Evolutionary conservation across 768 basidiomycete genomes (phyloP), one percentile per base, ranked within the genome.

Genomic region (Lyophyllum semitale): DNA sequence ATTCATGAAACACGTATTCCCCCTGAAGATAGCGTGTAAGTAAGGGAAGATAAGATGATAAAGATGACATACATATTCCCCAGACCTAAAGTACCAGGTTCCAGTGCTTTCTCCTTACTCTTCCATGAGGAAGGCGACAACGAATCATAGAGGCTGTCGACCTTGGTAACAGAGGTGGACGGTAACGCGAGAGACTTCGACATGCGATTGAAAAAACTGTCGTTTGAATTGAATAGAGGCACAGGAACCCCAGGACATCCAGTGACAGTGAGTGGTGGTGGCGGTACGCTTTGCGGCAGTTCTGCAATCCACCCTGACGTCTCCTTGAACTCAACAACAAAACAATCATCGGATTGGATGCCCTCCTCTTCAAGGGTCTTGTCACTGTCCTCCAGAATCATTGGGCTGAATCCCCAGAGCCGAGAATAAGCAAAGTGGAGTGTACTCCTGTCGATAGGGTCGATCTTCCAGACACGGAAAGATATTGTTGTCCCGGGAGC

Each of bases 1-100:
- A 71, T 98, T 99, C 97, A 99, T 98, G 75, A 98, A 99, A 69
- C 95, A 98, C 8, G 95, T 97, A 66, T 95, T 95, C n/a, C 91
- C 92, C 81, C 90, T 91, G 9, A 53, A 32, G 48, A 53, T 68
- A 33, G 54, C 55, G 38, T 11, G 54, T 64, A n/a, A 50, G 50
- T 50, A 55, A 55, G 46, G 41, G 30, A 25, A 48, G n/a, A 45
- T 20, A 25, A 38, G 41, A 2, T 17, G 51, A 6, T 33, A 38
- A 58, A 47, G 42, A 30, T 4, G 4, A 76, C 87, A 55, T 68
- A 93, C 85, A 97, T 87, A 66, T 98, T 98, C 13, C 85, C 85
- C 4, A 98, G 77, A 20, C 95, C 95, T 12, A 95, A 78, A 0
- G 91, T 89, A 1, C 95, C 95, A 8, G 86, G 87, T 51, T 84